Conservation (phyloP, 495 filamentous ascomycete species). For the Aspergillus panamensis region DNA sequence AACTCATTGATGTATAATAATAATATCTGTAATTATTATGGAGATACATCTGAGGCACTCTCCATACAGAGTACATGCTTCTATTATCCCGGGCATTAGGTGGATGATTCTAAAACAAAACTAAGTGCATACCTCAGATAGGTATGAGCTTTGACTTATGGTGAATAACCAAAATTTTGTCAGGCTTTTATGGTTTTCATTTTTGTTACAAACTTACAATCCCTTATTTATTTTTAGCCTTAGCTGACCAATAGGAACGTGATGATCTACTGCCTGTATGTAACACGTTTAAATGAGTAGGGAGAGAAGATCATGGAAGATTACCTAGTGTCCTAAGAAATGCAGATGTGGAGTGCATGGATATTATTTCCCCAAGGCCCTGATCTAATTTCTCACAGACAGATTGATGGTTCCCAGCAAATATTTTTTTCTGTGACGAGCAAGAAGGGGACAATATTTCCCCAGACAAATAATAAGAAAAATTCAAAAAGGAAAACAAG, state of each 20-base stretch:
- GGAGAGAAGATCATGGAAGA: conserved; percentile 21
- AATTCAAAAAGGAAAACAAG: too few relatives aligned
- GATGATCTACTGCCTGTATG: conserved; percentile 26
- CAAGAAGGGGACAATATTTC: too few relatives aligned
- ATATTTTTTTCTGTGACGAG: too few relatives aligned
- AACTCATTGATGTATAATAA: conserved; percentile 19
- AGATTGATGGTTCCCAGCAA: not conserved
- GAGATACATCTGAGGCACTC: too few relatives aligned
- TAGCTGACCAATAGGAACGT: conserved; percentile 15
- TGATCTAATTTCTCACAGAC: too few relatives aligned
- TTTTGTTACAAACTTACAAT: conserved; percentile 9
- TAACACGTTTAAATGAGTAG: conserved; percentile 26
- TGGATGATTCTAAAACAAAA: too few relatives aligned
- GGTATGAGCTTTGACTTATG: too few relatives aligned
- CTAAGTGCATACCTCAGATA: too few relatives aligned
- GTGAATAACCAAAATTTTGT: too few relatives aligned
- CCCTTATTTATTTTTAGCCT: conserved; percentile 26
- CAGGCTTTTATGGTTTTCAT: not conserved
- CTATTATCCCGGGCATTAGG: not conserved
- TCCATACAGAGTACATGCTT: not conserved
- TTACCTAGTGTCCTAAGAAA: conserved; percentile 10
- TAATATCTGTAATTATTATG: conserved; percentile 9
- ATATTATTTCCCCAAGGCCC: not conserved
- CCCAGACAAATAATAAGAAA: too few relatives aligned
- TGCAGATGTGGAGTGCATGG: conserved; percentile 15